Base-by-base conservation (phyloP, 2,329 filamentous ascomycete genomes). In the Cladosporium sp. region DNA sequence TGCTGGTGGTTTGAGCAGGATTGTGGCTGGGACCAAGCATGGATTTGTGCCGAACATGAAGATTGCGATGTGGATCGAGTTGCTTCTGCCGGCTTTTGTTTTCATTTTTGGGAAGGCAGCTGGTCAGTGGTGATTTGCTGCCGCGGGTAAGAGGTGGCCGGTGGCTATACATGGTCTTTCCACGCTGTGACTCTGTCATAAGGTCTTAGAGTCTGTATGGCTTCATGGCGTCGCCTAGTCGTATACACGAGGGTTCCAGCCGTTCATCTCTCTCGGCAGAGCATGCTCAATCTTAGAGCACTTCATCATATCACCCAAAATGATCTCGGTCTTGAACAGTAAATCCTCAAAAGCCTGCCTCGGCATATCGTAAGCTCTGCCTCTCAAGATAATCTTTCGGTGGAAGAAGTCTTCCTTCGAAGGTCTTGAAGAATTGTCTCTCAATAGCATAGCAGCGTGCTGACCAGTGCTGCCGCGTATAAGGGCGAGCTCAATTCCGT, bases 301-400 rank as follows among this genome's bases (percentile, higher is more conserved):
- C 49, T 34, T 37, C 36, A 51, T 34, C 49, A 51, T 51, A n/a
- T 51, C 49, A 1, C 49, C 49, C 49, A 51, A n/a, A 14, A 56
- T 47, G 25, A 37, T 34, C 19, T 47, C 40, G 5, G 54, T 56
- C 34, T 39, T 37, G 17, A 34, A 25, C 20, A 56, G 30, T 22
- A 56, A 19, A 14, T 28, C 28, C 42, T 56, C 54, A 14, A 38
- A 56, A 30, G 54, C 54, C 34, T 49, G 42, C 6, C 54, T 34
- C 15, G 54, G 54, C 30, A 34, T 56, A 17, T 47, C 54, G 36
- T 25, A 49, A 19, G 42, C 54, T 20, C 20, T 39, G 4, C 54
- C 54, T 11, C 43, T 37, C 8, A 56, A 11, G 15, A 56, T 49
- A 20, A 56, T 56, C 34, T 49, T 49, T 14, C 54, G 30, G 34